Evolutionary conservation across 2,329 filamentous ascomycete species (phyloP).

Genomic region (Neurospora sp.): DNA sequence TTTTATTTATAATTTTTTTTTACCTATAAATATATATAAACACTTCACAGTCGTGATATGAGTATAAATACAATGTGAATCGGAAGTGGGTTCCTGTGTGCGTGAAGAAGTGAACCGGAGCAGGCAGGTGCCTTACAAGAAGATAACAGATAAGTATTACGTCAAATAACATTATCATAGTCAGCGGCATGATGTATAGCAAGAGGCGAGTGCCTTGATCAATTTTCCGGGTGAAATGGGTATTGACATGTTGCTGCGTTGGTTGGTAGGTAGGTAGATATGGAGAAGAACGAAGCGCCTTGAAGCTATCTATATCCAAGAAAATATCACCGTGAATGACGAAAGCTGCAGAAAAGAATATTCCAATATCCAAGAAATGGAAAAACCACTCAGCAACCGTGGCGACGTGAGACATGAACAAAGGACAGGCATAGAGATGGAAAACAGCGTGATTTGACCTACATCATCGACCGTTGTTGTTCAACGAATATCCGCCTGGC

Average conservation of each 20-base stretch:
- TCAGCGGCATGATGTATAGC: not conserved
- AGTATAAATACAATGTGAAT: too few species aligned
- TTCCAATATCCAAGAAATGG: not conserved
- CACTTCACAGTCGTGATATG: too few species aligned
- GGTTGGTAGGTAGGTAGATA: not conserved
- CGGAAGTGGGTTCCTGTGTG: too few species aligned
- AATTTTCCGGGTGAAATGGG: not conserved
- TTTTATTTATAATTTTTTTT: too few species aligned
- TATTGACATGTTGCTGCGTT: not conserved
- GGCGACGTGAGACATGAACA: too few species aligned
- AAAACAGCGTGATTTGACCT: not conserved
- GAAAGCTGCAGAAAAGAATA: not conserved
- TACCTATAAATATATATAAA: too few species aligned
- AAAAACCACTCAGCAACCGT: too few species aligned
- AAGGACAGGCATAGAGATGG: not conserved
- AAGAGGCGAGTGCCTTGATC: not conserved
- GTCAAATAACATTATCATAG: not conserved
- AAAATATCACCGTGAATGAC: not conserved
- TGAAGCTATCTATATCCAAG: not conserved
- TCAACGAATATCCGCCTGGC: not conserved
- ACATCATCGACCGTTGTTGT: not conserved
- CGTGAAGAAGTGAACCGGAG: too few species aligned
- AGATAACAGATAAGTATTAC: too few species aligned
- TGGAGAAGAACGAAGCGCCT: too few species aligned
- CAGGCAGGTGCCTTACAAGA: too few species aligned